These are phyloP conservation scores for Rhizophlyctis rosea DNA, from an alignment of 192 early-diverging fungal species.

Conservation along the genomic window DNA sequence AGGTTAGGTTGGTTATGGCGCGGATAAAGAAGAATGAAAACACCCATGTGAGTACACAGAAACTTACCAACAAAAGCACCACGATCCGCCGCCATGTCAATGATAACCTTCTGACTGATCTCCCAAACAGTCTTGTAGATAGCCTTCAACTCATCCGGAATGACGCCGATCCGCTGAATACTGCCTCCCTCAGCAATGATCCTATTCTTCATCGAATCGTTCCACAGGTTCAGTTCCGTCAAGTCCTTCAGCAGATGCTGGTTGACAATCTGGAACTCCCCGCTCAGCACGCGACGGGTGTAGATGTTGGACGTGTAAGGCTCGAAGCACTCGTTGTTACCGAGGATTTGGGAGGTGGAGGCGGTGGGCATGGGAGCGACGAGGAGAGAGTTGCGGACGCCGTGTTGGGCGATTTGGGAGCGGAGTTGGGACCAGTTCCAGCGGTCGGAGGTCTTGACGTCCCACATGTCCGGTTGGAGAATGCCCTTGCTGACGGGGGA, in stretches of 20 bases:
- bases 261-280: conserved; percentile 99
- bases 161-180: conserved; percentile 69
- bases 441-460: conserved; percentile 66
- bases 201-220: conserved; percentile 88
- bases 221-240: conserved; percentile 89
- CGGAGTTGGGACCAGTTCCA: conserved; percentile 92
- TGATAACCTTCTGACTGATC: conserved; percentile 83
- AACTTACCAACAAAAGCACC: conserved; percentile 81
- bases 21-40: conserved; percentile 11
- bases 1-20: too few species aligned
- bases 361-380: conserved; percentile 99
- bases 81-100: conserved; percentile 97
- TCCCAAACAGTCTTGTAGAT: conserved; percentile 99
- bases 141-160: conserved; percentile 87
- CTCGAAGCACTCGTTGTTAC: conserved; percentile 97
- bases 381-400: conserved; percentile 90
- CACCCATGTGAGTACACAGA: too few species aligned
- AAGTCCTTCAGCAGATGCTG: conserved; percentile 93
- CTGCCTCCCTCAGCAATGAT: conserved; percentile 92
- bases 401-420: conserved; percentile 70
- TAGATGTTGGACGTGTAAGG: conserved; percentile 86
- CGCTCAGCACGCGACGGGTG: conserved; percentile 90
- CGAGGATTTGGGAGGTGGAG: conserved; percentile 94
- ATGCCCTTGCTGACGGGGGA: conserved; percentile 85
- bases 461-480: conserved; percentile 96